Base-by-base conservation (phyloP, 2,329 filamentous ascomycete species). In the Cytospora schulzeri region DNA sequence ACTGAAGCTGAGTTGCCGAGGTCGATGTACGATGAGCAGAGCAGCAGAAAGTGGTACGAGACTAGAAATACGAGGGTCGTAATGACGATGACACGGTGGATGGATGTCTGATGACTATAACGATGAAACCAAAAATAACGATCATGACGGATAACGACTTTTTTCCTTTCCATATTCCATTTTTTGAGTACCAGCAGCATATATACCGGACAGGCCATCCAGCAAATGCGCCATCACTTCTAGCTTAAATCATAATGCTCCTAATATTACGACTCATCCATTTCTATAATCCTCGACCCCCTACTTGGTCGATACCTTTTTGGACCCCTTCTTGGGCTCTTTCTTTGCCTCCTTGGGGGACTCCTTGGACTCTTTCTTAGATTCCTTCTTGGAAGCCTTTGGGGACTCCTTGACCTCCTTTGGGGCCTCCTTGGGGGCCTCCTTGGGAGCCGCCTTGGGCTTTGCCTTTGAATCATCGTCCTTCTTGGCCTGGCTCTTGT, bases 401-500 rank as follows among this genome's bases (percentile, higher is more conserved):
- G 14, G 12, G 15, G 11, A 14, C 33, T 35, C 33, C 33, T 35
- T 35, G 33, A 12, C 33, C 33, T 35, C 33, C 33, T 35, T 35
- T 12, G 33, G 33, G 33, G 33, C 9, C 19, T 70, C 68, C 67
- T 76, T 73, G 4, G 9, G 8, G 1, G 4, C 24, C 35, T 41
- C 55, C 19, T 45, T 48, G 15, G 57, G 60, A 2, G 33, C 57
- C 4, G 35, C 17, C 15, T 35, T 31, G 17, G 29, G 11, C 17
- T 33, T 50, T 19, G 35, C 31, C 19, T 31, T 35, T 12, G 50
- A 41, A 28, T 5, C 31, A 4, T 67, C 57, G 26, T 54, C 64
- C 24, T 62, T 63, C 55, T 69, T 55, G 17, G 57, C 64, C 29
- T 68, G 53, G 26, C 73, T 75, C 71, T 74, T 73, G 54, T 79